Evolutionary conservation across 1,139 yeast genomes (phyloP).

Genomic region (Kodamaea alishanica): DNA sequence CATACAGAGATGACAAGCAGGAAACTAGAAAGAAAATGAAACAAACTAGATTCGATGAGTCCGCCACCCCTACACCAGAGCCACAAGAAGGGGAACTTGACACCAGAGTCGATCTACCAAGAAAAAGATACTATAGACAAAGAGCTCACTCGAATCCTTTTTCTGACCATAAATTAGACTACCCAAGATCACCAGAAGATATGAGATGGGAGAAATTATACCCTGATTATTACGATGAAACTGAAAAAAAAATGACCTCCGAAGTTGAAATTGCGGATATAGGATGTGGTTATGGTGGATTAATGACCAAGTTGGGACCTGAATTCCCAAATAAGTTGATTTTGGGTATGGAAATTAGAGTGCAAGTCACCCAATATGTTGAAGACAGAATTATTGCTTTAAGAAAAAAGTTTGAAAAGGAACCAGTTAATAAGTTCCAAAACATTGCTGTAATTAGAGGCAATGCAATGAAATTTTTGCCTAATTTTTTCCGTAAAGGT

Average conservation of each 20-base stretch:
- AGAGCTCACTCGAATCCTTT: slow-evolving; percentile 98
- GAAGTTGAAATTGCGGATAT: slow-evolving; percentile 89
- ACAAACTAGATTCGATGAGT: slow-evolving; percentile 28
- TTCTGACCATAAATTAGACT: slow-evolving; percentile 88
- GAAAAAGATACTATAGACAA: slow-evolving; percentile 89
- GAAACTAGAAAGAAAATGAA: slow-evolving; percentile 33
- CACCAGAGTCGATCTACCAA: slow-evolving; percentile 51
- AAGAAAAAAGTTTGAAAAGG: slow-evolving; percentile 50
- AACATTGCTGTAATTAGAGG: slow-evolving; percentile 90
- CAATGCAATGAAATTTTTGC: slow-evolving; percentile 95
- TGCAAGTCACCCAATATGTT: slow-evolving; percentile 94
- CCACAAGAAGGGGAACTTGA: slow-evolving; percentile 7
- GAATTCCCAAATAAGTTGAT: slow-evolving; percentile 69
- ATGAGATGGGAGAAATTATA: slow-evolving; percentile 87
- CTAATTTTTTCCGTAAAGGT: slow-evolving; percentile 81
- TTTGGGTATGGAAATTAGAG: slow-evolving; percentile 95
- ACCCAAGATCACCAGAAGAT: slow-evolving; percentile 71
- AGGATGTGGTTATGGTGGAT: slow-evolving; percentile 98
- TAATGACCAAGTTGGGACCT: slow-evolving; percentile 75
- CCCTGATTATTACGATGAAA: slow-evolving; percentile 53
- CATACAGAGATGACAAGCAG: slow-evolving; percentile 38
- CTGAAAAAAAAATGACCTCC: slow-evolving; percentile 40
- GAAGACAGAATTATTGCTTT: slow-evolving; percentile 92
- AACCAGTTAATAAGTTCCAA: slow-evolving; percentile 46
- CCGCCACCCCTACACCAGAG: slow-evolving; percentile 9